Conservation (phyloP, 2,329 filamentous ascomycete species). For the Chrysoporthe deuterocubensis region DNA sequence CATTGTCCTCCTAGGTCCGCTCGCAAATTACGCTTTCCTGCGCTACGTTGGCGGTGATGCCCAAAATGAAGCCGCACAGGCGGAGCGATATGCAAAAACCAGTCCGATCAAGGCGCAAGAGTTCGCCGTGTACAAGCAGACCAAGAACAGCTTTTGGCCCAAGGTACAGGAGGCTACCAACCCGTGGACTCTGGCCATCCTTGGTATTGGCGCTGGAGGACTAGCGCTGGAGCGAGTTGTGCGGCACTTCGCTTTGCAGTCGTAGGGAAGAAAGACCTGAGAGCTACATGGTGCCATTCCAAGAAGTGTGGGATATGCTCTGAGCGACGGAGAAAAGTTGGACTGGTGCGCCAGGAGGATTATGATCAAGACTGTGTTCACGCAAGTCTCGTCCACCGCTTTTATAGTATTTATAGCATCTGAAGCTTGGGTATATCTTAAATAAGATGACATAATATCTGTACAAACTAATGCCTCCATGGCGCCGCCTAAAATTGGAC, state of each 20-base stretch:
- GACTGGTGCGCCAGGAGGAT: too few species aligned
- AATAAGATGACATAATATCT: not conserved
- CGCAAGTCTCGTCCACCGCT: not conserved
- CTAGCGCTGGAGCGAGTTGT: conserved; percentile 47
- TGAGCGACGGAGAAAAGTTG: too few species aligned
- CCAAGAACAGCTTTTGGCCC: conserved; percentile 67
- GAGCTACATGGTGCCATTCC: too few species aligned
- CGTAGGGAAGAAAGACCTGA: not conserved
- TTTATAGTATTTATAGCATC: not conserved
- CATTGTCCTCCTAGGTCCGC: conserved; percentile 56
- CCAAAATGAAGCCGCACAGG: conserved; percentile 59
- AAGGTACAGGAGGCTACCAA: conserved; percentile 52
- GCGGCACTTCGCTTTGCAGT: conserved; percentile 19
- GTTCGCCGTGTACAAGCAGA: conserved; percentile 53
- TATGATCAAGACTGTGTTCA: not conserved
- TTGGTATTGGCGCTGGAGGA: conserved; percentile 53
- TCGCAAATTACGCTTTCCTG: conserved; percentile 63
- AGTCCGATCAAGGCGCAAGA: conserved; percentile 57
- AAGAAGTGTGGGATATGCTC: not conserved
- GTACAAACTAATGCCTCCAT: not conserved
- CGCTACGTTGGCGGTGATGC: conserved; percentile 61
- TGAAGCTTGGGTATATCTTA: not conserved
- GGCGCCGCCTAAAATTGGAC: too few species aligned
- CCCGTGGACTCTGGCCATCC: conserved; percentile 59
- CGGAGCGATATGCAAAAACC: conserved; percentile 53